A percentile compares a stretch with the other conserved stretches of the same genome.
These are phyloP conservation scores for Ogataea paradorogensis DNA, from an alignment of 805 yeast species.

Conservation along the genomic window DNA sequence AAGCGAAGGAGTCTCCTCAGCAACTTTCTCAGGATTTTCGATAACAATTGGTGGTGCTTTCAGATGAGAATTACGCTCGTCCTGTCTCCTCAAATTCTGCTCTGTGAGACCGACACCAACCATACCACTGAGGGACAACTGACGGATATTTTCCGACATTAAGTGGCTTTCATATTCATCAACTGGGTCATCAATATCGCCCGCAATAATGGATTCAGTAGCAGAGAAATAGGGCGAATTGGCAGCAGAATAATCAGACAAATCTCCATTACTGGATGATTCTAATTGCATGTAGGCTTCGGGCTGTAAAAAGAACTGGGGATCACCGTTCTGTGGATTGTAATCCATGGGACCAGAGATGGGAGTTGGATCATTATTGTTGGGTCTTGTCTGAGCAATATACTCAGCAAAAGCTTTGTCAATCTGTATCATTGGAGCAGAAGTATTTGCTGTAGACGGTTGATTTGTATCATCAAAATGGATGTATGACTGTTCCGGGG, in stretches of 20 bases:
- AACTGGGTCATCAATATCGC: constrained; percentile 14
- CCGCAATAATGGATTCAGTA: constrained; percentile 24
- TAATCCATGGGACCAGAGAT: not conserved
- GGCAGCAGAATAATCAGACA: constrained; percentile 25
- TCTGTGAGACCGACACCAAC: constrained; percentile 19
- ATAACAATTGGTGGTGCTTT: constrained; percentile 24
- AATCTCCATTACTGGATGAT: not conserved
- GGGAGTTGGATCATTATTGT: not conserved
- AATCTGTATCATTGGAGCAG: constrained; percentile 15
- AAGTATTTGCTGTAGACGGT: not conserved
- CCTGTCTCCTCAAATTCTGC: constrained; percentile 21
- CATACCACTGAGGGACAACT: constrained; percentile 13
- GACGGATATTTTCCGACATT: constrained; percentile 19
- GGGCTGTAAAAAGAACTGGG: constrained; percentile 11
- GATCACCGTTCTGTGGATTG: not conserved
- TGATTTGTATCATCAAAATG: constrained; percentile 1
- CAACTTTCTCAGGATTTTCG: constrained; percentile 40
- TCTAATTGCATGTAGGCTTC: constrained; percentile 14
- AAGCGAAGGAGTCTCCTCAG: constrained; percentile 52
- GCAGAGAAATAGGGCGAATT: constrained; percentile 30
- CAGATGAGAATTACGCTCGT: constrained; percentile 4
- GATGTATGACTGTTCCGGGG: constrained; percentile 3
- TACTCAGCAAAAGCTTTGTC: constrained; percentile 16
- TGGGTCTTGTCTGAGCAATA: not conserved
- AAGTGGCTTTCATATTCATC: constrained; percentile 16